A percentile compares a stretch with the other conserved stretches of the same genome.
Conservation (phyloP, 1,284 basidiomycete genomes). For the Amylostereum areolatum region DNA sequence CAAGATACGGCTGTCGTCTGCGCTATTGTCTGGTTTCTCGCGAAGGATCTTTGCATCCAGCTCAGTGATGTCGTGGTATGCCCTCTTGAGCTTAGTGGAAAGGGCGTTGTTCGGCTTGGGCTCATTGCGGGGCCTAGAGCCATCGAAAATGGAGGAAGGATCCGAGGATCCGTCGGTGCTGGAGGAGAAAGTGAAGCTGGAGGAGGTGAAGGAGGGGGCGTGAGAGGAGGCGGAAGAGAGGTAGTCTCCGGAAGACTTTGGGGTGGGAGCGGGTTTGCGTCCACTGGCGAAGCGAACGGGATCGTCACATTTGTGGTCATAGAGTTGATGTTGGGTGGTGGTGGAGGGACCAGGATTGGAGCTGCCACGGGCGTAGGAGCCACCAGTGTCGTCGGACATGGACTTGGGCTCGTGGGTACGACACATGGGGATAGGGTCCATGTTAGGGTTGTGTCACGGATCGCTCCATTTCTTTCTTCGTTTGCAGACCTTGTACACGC, state of each 20-base stretch:
- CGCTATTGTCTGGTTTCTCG: slow-evolving; percentile 52
- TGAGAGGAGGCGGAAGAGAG: slow-evolving; percentile 75
- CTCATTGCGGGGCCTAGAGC: slow-evolving; percentile 28
- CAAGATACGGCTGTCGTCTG: slow-evolving; percentile 46
- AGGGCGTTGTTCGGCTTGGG: slow-evolving; percentile 55
- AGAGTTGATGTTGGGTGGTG: slow-evolving; percentile 54
- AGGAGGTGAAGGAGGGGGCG: slow-evolving; percentile 64
- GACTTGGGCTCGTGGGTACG: slow-evolving; percentile 57
- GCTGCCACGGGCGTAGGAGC: slow-evolving; percentile 19
- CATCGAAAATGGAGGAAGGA: slow-evolving; percentile 57
- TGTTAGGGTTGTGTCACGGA: slow-evolving; percentile 67
- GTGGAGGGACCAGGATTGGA: too few relatives aligned
- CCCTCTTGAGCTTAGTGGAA: slow-evolving; percentile 69
- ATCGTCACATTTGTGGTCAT: slow-evolving; percentile 81
- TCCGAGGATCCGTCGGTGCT: slow-evolving; percentile 69
- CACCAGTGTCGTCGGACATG: slow-evolving; percentile 47
- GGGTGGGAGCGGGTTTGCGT: slow-evolving; percentile 45
- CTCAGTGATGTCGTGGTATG: slow-evolving; percentile 71
- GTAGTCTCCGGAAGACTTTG: slow-evolving; percentile 60
- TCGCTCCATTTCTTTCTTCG: too few relatives aligned
- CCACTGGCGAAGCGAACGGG: slow-evolving; percentile 73
- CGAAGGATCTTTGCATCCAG: slow-evolving; percentile 70
- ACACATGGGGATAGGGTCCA: slow-evolving; percentile 58
- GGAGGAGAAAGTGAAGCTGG: slow-evolving; percentile 65
- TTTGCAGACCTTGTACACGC: too few relatives aligned